Conservation (phyloP, 371 early-diverging fungal genomes). For the Haplosporangium sp. region DNA sequence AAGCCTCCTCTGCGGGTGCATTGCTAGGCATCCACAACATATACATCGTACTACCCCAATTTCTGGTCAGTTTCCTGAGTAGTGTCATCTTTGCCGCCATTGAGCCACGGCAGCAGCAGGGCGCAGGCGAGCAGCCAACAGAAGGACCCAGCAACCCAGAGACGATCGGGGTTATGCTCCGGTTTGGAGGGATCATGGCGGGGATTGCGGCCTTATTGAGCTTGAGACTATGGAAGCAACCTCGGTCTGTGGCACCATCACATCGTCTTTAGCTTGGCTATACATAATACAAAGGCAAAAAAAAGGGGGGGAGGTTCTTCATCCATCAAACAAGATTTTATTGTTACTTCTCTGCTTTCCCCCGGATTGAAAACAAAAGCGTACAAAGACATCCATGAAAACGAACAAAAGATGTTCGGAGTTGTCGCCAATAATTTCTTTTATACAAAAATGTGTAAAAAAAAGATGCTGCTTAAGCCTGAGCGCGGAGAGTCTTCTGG, state of each 20-base stretch:
- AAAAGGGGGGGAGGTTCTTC: not conserved
- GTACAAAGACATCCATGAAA: too few relatives aligned
- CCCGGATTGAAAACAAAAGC: too few relatives aligned
- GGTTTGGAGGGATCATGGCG: slow-evolving; percentile 73
- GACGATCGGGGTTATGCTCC: slow-evolving; percentile 71
- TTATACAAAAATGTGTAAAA: too few relatives aligned
- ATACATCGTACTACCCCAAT: slow-evolving; percentile 94
- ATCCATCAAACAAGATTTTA: slow-evolving; percentile 19
- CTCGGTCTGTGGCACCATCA: slow-evolving; percentile 12
- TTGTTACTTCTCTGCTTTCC: too few relatives aligned
- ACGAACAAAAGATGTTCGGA: too few relatives aligned
- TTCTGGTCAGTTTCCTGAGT: slow-evolving; percentile 80
- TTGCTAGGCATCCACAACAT: slow-evolving; percentile 95
- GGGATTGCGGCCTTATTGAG: slow-evolving; percentile 66
- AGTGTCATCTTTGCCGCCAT: slow-evolving; percentile 79
- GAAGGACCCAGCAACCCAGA: slow-evolving; percentile 52
- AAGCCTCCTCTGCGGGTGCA: slow-evolving; percentile 75
- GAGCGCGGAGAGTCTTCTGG: slow-evolving; percentile 46
- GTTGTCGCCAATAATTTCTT: too few relatives aligned
- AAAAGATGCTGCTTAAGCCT: slow-evolving; percentile 25
- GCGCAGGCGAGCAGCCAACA: not conserved
- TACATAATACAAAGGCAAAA: not conserved
- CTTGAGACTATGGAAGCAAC: slow-evolving; percentile 50
- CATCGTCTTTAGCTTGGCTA: not conserved
- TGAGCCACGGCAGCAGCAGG: slow-evolving; percentile 47